Conservation (phyloP, 163 green algal species). For the Picocystis sp. region DNA sequence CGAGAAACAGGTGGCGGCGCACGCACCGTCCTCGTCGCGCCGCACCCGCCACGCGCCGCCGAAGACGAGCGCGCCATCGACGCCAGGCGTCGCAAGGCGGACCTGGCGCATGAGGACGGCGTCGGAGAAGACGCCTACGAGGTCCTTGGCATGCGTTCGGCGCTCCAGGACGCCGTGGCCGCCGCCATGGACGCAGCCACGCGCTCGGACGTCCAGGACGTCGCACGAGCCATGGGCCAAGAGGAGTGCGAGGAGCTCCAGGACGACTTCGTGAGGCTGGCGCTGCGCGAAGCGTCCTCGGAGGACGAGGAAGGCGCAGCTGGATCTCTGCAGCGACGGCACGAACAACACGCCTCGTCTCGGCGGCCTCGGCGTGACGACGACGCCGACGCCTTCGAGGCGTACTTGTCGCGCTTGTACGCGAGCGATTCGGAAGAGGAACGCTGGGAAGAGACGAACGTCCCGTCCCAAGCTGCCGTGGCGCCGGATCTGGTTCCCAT, state of each 20-base stretch:
- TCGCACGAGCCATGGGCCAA: not conserved
- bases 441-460: no score
- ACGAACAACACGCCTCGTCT: no score
- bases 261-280: not conserved
- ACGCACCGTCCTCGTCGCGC: not conserved
- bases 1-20: constrained; percentile 8
- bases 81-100: not conserved
- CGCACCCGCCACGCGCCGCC: not conserved
- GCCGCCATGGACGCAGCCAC: constrained; percentile 1
- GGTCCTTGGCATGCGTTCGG: not conserved
- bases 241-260: constrained; percentile 7
- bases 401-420: no score
- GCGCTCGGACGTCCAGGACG: not conserved
- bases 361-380: no score
- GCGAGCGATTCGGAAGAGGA: no score
- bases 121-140: not conserved
- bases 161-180: constrained; percentile 2
- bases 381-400: no score
- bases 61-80: not conserved
- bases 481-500: no score
- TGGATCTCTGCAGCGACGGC: no score
- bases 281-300: no score
- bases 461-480: no score
- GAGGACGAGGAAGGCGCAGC: no score
- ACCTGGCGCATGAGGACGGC: not conserved